Percentiles rank a stretch among this genome's conserved stretches.
Conservation (phyloP, 108 stramenopile species). For the Nannochloropsis oceanica region DNA sequence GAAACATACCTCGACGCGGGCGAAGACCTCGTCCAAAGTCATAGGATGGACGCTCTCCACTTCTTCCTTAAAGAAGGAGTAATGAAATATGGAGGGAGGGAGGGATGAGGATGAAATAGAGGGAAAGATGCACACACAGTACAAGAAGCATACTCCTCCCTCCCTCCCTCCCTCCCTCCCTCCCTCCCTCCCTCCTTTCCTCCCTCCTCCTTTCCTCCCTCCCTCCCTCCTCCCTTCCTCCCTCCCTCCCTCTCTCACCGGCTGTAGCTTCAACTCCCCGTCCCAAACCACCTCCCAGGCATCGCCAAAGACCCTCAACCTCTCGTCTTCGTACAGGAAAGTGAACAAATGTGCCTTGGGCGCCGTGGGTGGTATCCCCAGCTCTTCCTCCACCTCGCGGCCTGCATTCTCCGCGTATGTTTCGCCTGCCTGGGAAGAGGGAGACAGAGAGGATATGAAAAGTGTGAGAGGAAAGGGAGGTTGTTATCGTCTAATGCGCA, state of each 20-base stretch:
- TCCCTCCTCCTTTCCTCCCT: background rate
- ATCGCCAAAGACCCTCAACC: conserved; percentile 10
- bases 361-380: conserved; percentile 6
- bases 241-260: background rate
- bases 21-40: conserved; percentile 5
- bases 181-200: background rate
- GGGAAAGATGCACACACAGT: background rate
- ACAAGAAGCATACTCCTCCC: background rate
- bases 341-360: conserved; percentile 8
- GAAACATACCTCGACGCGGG: background rate
- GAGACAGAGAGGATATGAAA: background rate
- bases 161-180: background rate
- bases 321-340: conserved; percentile 14
- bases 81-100: background rate
- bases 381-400: conserved; percentile 18
- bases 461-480: background rate
- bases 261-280: background rate
- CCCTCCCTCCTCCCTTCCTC: background rate
- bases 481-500: no score
- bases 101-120: background rate
- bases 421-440: background rate
- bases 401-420: background rate
- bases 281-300: conserved; percentile 15
- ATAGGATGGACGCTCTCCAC: conserved; percentile 2
- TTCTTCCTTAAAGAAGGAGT: background rate